Percentiles rank a stretch among this genome's conserved stretches.
Evolutionary conservation across 768 basidiomycete genomes (phyloP).

Genomic region (Floccularia luteovirens): DNA sequence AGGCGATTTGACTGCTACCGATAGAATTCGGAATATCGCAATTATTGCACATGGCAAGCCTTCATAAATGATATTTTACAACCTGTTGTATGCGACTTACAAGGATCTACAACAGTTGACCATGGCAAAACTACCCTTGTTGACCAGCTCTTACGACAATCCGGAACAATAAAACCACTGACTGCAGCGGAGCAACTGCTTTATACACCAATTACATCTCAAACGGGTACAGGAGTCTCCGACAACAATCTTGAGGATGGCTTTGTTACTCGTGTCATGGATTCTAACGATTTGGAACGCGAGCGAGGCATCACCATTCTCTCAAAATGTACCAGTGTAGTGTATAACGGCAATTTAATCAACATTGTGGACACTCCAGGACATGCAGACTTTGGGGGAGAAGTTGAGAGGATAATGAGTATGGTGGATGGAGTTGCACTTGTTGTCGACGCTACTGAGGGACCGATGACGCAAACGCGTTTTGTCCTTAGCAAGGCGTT

Average conservation of each 20-base stretch:
- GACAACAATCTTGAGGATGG: slow-evolving; percentile 27
- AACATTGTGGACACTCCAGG: slow-evolving; percentile 59
- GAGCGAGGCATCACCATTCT: slow-evolving; percentile 58
- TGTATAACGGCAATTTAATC: slow-evolving; percentile 39
- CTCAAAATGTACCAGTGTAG: slow-evolving; percentile 48
- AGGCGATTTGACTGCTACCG: slow-evolving; percentile 19
- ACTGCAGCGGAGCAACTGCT: slow-evolving; percentile 25
- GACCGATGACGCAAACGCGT: slow-evolving; percentile 53
- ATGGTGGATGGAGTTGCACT: slow-evolving; percentile 57
- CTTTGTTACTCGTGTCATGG: slow-evolving; percentile 40
- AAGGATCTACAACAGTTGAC: slow-evolving; percentile 25
- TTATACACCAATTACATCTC: slow-evolving; percentile 19
- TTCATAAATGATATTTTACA: slow-evolving; percentile 5
- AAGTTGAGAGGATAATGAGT: slow-evolving; percentile 52
- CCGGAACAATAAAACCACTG: slow-evolving; percentile 35
- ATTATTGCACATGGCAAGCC: slow-evolving; percentile 43
- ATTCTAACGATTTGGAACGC: slow-evolving; percentile 46
- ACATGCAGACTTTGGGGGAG: slow-evolving; percentile 58
- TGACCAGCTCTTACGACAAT: slow-evolving; percentile 43
- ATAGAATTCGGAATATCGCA: slow-evolving; percentile 38
- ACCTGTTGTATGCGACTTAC: not conserved
- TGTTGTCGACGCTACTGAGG: slow-evolving; percentile 54
- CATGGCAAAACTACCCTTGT: slow-evolving; percentile 48
- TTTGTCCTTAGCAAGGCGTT: slow-evolving; percentile 44
- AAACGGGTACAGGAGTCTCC: slow-evolving; percentile 17